Evolutionary conservation across 768 basidiomycete species (phyloP).

Genomic region (Russula foetens): DNA sequence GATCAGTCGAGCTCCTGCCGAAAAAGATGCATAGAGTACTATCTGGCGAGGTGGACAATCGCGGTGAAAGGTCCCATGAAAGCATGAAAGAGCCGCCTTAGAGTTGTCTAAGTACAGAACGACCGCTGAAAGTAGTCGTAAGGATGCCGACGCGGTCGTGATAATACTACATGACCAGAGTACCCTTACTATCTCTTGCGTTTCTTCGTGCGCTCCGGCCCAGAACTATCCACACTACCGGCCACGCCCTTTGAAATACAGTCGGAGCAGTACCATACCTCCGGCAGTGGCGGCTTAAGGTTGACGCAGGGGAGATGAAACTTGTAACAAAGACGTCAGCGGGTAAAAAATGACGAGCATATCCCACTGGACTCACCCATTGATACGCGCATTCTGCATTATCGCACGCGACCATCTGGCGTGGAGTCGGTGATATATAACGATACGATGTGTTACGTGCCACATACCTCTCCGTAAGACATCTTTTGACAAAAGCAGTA

Average conservation of each 20-base stretch:
- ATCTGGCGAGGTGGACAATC: too few species aligned
- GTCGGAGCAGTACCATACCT: conserved; percentile 52
- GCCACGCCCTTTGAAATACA: conserved; percentile 28
- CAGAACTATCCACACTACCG: conserved; percentile 8
- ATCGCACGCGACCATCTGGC: conserved; percentile 21
- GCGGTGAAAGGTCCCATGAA: too few species aligned
- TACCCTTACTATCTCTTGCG: conserved; percentile 25
- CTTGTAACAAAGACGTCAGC: conserved; percentile 27
- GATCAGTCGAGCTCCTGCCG: too few species aligned
- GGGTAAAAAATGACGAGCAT: background rate
- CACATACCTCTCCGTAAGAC: conserved; percentile 48
- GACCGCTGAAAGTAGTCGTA: background rate
- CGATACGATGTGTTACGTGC: background rate
- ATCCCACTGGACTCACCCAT: conserved; percentile 13
- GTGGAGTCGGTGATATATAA: background rate
- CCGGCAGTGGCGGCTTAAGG: conserved; percentile 47
- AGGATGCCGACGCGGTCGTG: conserved; percentile 14
- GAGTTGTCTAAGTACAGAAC: too few species aligned
- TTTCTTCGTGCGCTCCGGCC: conserved; percentile 18
- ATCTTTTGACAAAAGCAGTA: conserved; percentile 59
- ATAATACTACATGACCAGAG: conserved; percentile 31
- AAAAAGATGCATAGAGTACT: too few species aligned
- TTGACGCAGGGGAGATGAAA: conserved; percentile 58
- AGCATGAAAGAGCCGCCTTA: too few species aligned
- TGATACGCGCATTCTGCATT: conserved; percentile 17